Evolutionary conservation across 148 eudicot genomes (phyloP), one percentile per base, ranked within the genome.

Genomic region (Vaccinium macrocarpon): DNA sequence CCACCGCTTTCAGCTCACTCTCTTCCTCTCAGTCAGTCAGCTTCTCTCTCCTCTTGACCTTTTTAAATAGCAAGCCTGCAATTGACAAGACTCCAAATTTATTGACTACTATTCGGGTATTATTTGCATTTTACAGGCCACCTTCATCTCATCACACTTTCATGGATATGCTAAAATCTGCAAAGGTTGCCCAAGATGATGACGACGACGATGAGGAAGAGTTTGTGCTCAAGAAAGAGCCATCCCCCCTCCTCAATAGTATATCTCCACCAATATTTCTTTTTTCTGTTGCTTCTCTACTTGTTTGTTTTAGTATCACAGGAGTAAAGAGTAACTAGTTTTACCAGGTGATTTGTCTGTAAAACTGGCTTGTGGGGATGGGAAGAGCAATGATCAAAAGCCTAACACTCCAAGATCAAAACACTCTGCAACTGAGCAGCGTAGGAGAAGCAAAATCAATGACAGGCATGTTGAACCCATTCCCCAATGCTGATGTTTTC

Each of bases 371-470:
- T 42, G 23, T 81, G 83, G 12, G 16, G 93, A 88, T 85, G 94
- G 92, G 82, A 92, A 91, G 84, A 90, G 86, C 88, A 89, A 75
- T 57, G 95, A 94, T 82, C 96, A 93, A 86, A 97, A 91, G 87
- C 94, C 97, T 64, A 95, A 88, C 87, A 97, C 97, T 29, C 96
- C 99, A 10, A 89, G 99, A 70, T 97, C 99, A 42, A 97, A 97
- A 80, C 99, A 97, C 88, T 95, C 99, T 76, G 99, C 98, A 38
- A 97, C 98, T 2, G 99, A 97, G 90, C 99, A 97, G 81, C 96
- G 98, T 48, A 90, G 99, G 87, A 91, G 99, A 84, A 93, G 97
- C 90, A 97, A 97, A 87, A 95, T 97, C 82, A 97, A 97, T 88
- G 99, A 97, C 93, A 95, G 99, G 99, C 91, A 93, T 89, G 97